A percentile compares a stretch with the other conserved stretches of the same genome.
phyloP scores from a whole-genome alignment of 768 basidiomycete species.

The Ramaria sp. region DNA sequence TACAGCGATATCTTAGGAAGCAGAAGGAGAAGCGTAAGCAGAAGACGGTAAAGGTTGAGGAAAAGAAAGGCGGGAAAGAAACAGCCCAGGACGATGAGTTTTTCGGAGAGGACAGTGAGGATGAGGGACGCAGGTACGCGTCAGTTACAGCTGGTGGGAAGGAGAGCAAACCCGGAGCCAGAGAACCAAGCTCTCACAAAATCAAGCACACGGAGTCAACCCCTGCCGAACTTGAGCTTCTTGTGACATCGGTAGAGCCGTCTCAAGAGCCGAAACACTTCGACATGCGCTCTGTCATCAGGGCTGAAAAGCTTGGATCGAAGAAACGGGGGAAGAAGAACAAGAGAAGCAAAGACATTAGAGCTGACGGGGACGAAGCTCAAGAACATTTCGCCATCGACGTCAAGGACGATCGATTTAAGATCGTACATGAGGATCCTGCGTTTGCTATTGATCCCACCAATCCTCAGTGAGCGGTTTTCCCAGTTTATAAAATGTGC shows the following conservation, averaged over 20 bases:
- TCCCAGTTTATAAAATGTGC: neutral
- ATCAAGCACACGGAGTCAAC: slow-evolving; percentile 33
- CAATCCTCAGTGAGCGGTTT: slow-evolving; percentile 72
- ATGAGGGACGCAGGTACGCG: slow-evolving; percentile 20
- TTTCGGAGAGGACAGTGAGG: slow-evolving; percentile 49
- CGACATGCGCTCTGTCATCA: slow-evolving; percentile 79
- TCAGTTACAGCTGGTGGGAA: slow-evolving; percentile 10
- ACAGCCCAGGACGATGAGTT: slow-evolving; percentile 51
- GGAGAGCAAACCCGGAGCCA: slow-evolving; percentile 13
- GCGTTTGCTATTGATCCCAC: slow-evolving; percentile 93
- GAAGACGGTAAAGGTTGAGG: slow-evolving; percentile 42
- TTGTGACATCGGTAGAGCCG: slow-evolving; percentile 45
- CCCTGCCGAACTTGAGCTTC: slow-evolving; percentile 53
- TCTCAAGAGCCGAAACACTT: slow-evolving; percentile 65
- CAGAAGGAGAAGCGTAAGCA: slow-evolving; percentile 81
- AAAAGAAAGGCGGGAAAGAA: slow-evolving; percentile 15
- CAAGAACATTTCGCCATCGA: slow-evolving; percentile 79
- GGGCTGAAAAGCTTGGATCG: slow-evolving; percentile 61
- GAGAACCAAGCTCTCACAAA: slow-evolving; percentile 14
- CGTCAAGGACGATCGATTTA: slow-evolving; percentile 82
- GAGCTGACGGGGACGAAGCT: slow-evolving; percentile 43
- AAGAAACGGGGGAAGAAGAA: slow-evolving; percentile 31
- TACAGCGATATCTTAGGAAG: slow-evolving; percentile 84
- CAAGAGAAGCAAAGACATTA: slow-evolving; percentile 30
- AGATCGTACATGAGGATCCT: slow-evolving; percentile 77